These are phyloP conservation scores for Kazachstania viticola DNA, from an alignment of 805 yeast genomes.

Conservation along the genomic window DNA sequence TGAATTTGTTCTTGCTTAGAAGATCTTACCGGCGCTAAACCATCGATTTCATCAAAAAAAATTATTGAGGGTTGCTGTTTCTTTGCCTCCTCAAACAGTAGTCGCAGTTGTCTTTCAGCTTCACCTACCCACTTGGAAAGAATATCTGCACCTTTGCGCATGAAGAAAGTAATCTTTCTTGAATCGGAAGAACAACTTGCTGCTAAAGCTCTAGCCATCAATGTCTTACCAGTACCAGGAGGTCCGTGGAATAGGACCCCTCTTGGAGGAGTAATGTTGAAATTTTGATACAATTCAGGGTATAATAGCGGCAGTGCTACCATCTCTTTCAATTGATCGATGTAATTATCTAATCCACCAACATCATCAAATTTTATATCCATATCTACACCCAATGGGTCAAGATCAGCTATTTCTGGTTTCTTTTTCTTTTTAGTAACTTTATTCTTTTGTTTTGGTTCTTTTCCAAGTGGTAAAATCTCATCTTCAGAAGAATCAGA, in stretches of 20 bases:
- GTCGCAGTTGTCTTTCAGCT: conserved; percentile 87
- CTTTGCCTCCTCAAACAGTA: conserved; percentile 90
- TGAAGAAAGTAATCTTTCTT: conserved; percentile 84
- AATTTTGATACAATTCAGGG: conserved; percentile 86
- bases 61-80: conserved; percentile 93
- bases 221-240: conserved; percentile 97
- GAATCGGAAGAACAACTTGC: conserved; percentile 83
- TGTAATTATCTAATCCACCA: conserved; percentile 87
- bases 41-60: conserved; percentile 96
- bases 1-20: conserved; percentile 97
- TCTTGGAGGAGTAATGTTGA: conserved; percentile 89
- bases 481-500: conserved; percentile 59
- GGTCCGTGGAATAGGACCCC: conserved; percentile 98
- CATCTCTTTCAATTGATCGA: conserved; percentile 92
- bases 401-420: conserved; percentile 70
- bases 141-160: conserved; percentile 98
- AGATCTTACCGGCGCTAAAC: conserved; percentile 94
- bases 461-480: conserved; percentile 35
- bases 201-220: conserved; percentile 95
- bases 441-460: conserved; percentile 27
- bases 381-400: conserved; percentile 86
- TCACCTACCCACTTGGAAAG: conserved; percentile 98
- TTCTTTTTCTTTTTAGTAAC: conserved; percentile 32
- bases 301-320: conserved; percentile 84
- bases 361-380: conserved; percentile 73